These are phyloP conservation scores for Lactarius sp. DNA, from an alignment of 768 basidiomycete genomes.

Conservation along the genomic window DNA sequence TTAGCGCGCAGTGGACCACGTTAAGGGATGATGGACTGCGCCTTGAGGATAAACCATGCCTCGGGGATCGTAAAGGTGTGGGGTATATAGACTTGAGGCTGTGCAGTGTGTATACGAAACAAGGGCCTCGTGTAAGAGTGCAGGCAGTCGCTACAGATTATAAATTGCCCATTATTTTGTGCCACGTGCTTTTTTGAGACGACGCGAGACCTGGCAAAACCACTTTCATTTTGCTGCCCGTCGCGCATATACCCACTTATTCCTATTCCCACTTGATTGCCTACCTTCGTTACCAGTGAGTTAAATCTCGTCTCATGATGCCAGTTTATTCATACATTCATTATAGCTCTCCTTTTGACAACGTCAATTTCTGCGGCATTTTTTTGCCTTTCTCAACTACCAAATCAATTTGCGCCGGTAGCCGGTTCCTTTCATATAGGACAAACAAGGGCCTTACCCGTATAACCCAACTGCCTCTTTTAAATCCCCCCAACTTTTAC, in stretches of 20 bases:
- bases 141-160: neutral
- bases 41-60: slow-evolving; percentile 2
- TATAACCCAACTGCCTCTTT: slow-evolving; percentile 8
- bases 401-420: slow-evolving; percentile 13
- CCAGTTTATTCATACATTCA: neutral
- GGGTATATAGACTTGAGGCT: slow-evolving; percentile 12
- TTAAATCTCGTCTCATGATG: neutral
- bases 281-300: slow-evolving; percentile 16
- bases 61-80: neutral
- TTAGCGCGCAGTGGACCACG: neutral
- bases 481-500: neutral
- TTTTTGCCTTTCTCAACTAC: neutral
- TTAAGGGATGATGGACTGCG: slow-evolving; percentile 1
- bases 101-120: slow-evolving; percentile 5
- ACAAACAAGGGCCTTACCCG: neutral
- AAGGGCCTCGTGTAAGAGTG: slow-evolving; percentile 10
- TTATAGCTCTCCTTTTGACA: slow-evolving; percentile 14
- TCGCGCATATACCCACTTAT: slow-evolving; percentile 8
- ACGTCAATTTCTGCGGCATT: slow-evolving; percentile 3
- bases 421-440: slow-evolving; percentile 23
- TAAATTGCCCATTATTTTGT: neutral
- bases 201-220: too few species aligned
- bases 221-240: neutral
- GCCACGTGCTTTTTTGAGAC: slow-evolving; percentile 7
- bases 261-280: neutral